Conservation (phyloP, 768 basidiomycete species). For the Rhodotorula babjevae region DNA sequence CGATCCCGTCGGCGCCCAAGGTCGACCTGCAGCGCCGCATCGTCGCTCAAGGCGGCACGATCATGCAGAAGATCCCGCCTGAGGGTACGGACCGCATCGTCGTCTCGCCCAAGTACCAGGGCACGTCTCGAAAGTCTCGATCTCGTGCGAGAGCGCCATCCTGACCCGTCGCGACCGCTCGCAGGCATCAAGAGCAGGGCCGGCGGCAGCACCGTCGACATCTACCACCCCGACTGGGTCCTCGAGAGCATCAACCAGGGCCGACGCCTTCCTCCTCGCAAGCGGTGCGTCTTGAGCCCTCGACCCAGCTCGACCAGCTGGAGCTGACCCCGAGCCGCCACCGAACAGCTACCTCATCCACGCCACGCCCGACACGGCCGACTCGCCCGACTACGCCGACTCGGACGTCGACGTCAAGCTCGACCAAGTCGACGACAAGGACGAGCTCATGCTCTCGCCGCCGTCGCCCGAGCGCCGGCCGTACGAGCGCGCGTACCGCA, state of each 20-base stretch:
- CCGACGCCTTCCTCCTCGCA: conserved; percentile 5
- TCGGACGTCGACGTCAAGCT: conserved; percentile 6
- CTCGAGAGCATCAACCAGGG: conserved; percentile 24
- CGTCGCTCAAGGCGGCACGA: conserved; percentile 47
- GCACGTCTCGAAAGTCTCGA: background rate
- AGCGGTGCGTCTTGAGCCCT: conserved; percentile 19
- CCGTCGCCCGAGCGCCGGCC: background rate
- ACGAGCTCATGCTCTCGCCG: background rate
- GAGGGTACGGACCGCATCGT: background rate
- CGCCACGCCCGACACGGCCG: conserved; percentile 10
- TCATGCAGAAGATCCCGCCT: conserved; percentile 5
- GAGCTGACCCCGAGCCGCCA: background rate
- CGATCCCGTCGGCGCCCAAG: conserved; percentile 57
- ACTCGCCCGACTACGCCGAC: background rate
- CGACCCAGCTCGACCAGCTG: too few relatives aligned
- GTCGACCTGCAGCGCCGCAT: conserved; percentile 60
- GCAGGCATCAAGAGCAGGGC: conserved; percentile 17
- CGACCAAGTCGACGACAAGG: background rate
- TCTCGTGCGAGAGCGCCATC: background rate
- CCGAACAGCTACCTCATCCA: conserved; percentile 10
- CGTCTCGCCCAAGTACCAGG: conserved; percentile 8
- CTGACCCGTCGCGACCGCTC: background rate
- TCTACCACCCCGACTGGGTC: conserved; percentile 26
- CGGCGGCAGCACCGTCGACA: conserved; percentile 9
- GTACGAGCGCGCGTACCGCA: background rate